These are phyloP conservation scores for Kwoniella shivajii DNA, from an alignment of 1,284 basidiomycete genomes.

Conservation along the genomic window DNA sequence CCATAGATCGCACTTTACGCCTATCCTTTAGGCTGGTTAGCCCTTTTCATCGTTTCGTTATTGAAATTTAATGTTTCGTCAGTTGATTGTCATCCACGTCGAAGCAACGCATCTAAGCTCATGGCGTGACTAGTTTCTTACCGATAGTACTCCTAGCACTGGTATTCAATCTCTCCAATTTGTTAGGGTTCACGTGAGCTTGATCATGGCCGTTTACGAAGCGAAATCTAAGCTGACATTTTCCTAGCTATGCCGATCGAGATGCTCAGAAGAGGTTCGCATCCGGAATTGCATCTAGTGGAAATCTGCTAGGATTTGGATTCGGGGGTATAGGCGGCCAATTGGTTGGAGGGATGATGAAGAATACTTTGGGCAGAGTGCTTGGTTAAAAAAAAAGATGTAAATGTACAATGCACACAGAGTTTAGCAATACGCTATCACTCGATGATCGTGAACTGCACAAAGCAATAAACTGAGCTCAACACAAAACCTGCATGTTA, in stretches of 20 bases:
- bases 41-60: constrained; percentile 81
- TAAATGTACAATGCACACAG: not conserved
- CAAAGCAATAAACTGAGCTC: no score
- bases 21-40: constrained; percentile 85
- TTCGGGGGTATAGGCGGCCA: constrained; percentile 76
- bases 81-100: constrained; percentile 11
- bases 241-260: constrained; percentile 67
- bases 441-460: no score
- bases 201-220: not conserved
- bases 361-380: constrained; percentile 76
- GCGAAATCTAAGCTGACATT: not conserved
- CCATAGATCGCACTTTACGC: constrained; percentile 78
- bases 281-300: constrained; percentile 63
- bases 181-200: constrained; percentile 85
- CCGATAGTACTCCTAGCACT: constrained; percentile 85
- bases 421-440: no score
- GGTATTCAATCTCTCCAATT: constrained; percentile 89
- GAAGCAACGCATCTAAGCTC: constrained; percentile 38
- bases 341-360: constrained; percentile 73
- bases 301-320: constrained; percentile 60
- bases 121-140: constrained; percentile 58
- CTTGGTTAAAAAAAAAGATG: constrained; percentile 31
- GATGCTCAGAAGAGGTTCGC: constrained; percentile 86
- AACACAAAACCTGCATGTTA: no score
- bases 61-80: constrained; percentile 84